Conservation (phyloP, 1,139 yeast genomes). For the Lodderomyces theae region DNA sequence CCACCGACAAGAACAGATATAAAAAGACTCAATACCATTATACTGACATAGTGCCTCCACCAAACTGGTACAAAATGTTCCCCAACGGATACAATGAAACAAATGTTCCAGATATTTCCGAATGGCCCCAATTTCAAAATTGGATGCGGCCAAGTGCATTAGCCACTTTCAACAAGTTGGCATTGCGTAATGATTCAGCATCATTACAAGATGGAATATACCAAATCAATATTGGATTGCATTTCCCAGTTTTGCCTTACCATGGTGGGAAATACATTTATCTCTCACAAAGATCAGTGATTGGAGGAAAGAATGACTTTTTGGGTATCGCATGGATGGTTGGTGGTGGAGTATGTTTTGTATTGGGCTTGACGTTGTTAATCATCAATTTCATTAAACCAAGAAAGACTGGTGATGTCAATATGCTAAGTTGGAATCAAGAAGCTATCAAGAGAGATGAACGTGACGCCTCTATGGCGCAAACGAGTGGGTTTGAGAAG, state of each 20-base stretch:
- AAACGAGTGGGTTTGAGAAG: conserved; percentile 13
- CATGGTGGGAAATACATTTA: conserved; percentile 81
- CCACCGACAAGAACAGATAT: conserved; percentile 55
- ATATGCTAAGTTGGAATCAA: conserved; percentile 71
- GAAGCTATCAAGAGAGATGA: conserved; percentile 27
- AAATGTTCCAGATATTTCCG: conserved; percentile 59
- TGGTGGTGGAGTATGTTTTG: conserved; percentile 84
- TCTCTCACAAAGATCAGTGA: conserved; percentile 76
- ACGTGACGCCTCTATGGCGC: conserved; percentile 12
- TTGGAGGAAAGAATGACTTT: conserved; percentile 88
- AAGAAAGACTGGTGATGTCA: conserved; percentile 71
- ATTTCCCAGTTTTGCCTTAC: conserved; percentile 83
- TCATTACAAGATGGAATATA: conserved; percentile 65
- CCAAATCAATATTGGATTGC: conserved; percentile 69
- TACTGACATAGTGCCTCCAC: conserved; percentile 72
- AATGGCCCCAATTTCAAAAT: conserved; percentile 76
- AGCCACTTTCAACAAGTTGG: conserved; percentile 80
- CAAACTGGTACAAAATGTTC: conserved; percentile 63
- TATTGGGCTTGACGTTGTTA: conserved; percentile 58
- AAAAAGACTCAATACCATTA: conserved; percentile 58
- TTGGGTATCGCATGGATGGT: conserved; percentile 88
- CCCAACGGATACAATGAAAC: conserved; percentile 70
- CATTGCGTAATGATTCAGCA: conserved; percentile 72
- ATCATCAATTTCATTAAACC: conserved; percentile 64
- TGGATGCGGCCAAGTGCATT: conserved; percentile 98